These are phyloP conservation scores for Phytopythium oedochilum DNA, from an alignment of 352 stramenopile genomes.

Conservation along the genomic window DNA sequence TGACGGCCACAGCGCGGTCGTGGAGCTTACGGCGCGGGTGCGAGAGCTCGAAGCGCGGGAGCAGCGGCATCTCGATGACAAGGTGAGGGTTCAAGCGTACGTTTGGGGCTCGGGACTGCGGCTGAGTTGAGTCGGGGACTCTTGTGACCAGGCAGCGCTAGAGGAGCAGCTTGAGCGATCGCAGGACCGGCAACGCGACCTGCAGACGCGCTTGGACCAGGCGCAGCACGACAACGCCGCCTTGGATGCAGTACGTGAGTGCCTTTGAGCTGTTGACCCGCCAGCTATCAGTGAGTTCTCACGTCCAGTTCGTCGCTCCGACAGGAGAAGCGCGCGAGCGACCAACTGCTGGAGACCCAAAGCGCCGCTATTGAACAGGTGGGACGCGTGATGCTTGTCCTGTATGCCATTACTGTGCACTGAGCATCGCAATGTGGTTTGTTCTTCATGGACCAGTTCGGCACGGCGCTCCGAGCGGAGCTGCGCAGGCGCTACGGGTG, in stretches of 20 bases:
- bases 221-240: background rate
- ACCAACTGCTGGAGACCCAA: slow-evolving; percentile 22
- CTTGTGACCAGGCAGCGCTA: background rate
- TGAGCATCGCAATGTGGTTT: no score
- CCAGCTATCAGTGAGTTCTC: no score
- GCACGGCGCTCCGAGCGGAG: slow-evolving; percentile 38
- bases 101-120: background rate
- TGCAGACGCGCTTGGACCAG: background rate
- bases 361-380: slow-evolving; percentile 31
- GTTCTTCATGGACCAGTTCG: slow-evolving; percentile 44
- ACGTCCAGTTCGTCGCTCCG: no score
- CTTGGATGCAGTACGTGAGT: background rate
- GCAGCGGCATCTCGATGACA: background rate
- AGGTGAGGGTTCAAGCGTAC: background rate
- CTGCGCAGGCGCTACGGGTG: slow-evolving; percentile 59
- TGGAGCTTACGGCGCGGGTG: background rate
- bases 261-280: background rate
- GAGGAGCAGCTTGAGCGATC: background rate
- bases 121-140: background rate
- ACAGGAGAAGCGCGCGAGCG: slow-evolving; percentile 19
- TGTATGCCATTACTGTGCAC: no score
- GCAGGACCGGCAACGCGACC: background rate
- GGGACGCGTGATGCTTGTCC: no score
- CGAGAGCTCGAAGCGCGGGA: slow-evolving; percentile 3
- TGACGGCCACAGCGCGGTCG: background rate